phyloP scores from a whole-genome alignment of 495 filamentous ascomycete genomes.

The Talaromyces proteolyticus region DNA sequence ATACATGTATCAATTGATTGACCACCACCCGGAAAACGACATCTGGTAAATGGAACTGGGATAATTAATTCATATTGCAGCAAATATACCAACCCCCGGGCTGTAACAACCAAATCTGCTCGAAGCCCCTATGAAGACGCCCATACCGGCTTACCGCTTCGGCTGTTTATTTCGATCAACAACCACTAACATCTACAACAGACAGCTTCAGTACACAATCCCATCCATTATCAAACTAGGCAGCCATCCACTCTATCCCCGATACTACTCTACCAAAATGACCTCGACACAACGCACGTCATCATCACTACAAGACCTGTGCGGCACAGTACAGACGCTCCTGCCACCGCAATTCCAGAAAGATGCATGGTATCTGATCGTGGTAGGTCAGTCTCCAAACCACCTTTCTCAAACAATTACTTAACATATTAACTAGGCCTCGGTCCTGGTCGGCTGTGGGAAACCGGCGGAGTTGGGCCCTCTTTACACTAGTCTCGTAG shows the following conservation, averaged over 20 bases:
- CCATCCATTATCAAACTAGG: no score
- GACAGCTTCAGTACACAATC: no score
- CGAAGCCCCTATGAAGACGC: no score
- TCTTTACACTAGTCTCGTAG: conserved; percentile 14
- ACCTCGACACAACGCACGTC: not conserved
- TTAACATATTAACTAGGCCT: conserved; percentile 6
- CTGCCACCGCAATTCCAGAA: conserved; percentile 8
- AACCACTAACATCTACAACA: no score
- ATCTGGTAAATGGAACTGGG: no score
- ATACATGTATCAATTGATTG: not conserved
- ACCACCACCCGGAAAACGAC: no score
- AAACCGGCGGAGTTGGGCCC: conserved; percentile 1
- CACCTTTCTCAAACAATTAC: not conserved
- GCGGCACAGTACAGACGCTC: conserved; percentile 3
- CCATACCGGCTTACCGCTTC: no score
- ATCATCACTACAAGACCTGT: conserved; percentile 7
- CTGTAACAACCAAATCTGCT: no score
- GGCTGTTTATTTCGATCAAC: no score
- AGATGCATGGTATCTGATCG: conserved; percentile 14
- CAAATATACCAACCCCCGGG: no score
- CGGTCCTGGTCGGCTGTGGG: conserved; percentile 12
- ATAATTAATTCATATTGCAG: no score
- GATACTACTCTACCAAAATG: not conserved
- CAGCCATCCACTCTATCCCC: no score
- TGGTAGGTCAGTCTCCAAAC: conserved; percentile 7